A percentile compares a stretch with the other conserved stretches of the same genome.
Conservation (phyloP, 2,329 filamentous ascomycete genomes). For the Ophiostoma perfectum region DNA sequence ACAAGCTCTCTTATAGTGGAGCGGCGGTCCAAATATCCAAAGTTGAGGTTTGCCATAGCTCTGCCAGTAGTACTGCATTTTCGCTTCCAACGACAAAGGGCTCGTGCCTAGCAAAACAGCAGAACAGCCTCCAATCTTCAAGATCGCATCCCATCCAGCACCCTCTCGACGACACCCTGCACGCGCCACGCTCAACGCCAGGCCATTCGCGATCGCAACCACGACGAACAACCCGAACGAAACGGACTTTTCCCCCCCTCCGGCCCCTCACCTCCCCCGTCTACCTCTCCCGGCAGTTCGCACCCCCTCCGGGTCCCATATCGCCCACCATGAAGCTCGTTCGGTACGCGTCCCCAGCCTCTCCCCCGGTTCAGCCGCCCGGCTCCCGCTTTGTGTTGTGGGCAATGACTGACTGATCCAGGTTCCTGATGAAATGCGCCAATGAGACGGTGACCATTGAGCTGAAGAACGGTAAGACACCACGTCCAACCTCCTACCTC, state of each 20-base stretch:
- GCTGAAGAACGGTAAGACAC: conserved; percentile 79
- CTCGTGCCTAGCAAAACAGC: not conserved
- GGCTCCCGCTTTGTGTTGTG: conserved; percentile 19
- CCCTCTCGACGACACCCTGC: not conserved
- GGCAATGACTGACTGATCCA: conserved; percentile 37
- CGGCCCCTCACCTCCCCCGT: not conserved
- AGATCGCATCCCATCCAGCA: not conserved
- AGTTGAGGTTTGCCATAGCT: not conserved
- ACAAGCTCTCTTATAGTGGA: too few relatives aligned
- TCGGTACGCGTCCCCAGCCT: conserved; percentile 56
- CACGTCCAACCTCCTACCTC: too few relatives aligned
- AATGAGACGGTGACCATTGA: conserved; percentile 99
- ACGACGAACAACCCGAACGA: not conserved
- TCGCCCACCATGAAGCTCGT: conserved; percentile 84
- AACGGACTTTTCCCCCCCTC: not conserved
- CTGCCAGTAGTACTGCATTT: not conserved
- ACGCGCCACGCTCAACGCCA: not conserved
- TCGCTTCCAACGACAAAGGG: conserved; percentile 11
- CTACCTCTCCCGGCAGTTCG: not conserved
- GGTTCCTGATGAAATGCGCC: conserved; percentile 98
- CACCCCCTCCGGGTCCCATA: conserved; percentile 13
- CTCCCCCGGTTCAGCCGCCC: conserved; percentile 28
- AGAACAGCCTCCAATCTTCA: conserved; percentile 5
- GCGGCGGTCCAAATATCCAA: too few relatives aligned
- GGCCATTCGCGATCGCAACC: not conserved